These are phyloP conservation scores for Colletotrichum musae DNA, from an alignment of 2,329 filamentous ascomycete genomes.

Conservation along the genomic window DNA sequence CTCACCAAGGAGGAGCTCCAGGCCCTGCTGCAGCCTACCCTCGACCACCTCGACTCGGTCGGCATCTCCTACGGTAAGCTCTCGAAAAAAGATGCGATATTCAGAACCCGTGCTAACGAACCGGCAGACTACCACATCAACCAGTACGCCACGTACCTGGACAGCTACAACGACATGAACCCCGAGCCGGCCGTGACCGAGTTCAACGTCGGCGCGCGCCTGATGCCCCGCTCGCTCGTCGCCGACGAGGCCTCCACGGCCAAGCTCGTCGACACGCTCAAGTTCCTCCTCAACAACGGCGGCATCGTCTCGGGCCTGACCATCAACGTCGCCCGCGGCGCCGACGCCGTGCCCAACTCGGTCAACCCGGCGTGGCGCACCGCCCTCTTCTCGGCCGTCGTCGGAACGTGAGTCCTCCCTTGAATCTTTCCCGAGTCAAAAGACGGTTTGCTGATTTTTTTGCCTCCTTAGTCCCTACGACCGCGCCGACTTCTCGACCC, in stretches of 20 bases:
- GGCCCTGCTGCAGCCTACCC: slow-evolving; percentile 58
- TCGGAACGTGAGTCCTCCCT: slow-evolving; percentile 29
- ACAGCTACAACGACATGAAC: slow-evolving; percentile 41
- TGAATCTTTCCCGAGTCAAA: no score
- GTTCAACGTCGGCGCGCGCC: slow-evolving; percentile 36
- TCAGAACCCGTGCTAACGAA: background rate
- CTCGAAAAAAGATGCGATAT: no score
- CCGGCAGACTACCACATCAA: slow-evolving; percentile 42
- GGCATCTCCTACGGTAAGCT: slow-evolving; percentile 46
- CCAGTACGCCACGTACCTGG: slow-evolving; percentile 47
- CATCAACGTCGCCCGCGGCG: slow-evolving; percentile 31
- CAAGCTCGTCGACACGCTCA: slow-evolving; percentile 4
- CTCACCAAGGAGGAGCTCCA: slow-evolving; percentile 56
- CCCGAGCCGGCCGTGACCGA: slow-evolving; percentile 38
- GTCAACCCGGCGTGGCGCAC: slow-evolving; percentile 45
- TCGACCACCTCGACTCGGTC: slow-evolving; percentile 44
- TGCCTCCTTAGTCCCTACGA: slow-evolving; percentile 11
- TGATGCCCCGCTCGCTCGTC: slow-evolving; percentile 32
- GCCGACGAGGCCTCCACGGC: slow-evolving; percentile 20
- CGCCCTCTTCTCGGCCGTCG: slow-evolving; percentile 33
- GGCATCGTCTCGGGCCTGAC: slow-evolving; percentile 32
- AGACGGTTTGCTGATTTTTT: no score
- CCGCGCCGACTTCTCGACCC: slow-evolving; percentile 33
- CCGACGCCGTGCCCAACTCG: slow-evolving; percentile 39
- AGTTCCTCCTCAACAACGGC: slow-evolving; percentile 13